Evolutionary conservation across 2,329 filamentous ascomycete species (phyloP).

Genomic region (Capronia coronata): DNA sequence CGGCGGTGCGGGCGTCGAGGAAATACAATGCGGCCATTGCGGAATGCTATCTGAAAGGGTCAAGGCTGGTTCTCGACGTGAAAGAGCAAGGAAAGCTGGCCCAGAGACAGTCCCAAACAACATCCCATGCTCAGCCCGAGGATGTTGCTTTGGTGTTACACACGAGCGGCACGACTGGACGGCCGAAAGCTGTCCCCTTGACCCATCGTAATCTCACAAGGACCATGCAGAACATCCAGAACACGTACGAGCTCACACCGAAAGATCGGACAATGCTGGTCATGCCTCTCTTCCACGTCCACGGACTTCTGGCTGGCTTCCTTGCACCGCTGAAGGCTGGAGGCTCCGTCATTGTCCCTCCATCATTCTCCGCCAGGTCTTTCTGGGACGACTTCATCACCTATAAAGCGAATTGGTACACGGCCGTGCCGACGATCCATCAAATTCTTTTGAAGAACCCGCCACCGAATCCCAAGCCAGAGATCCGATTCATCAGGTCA

Average conservation of each 20-base stretch:
- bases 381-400: constrained; percentile 75
- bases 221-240: constrained; percentile 76
- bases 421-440: constrained; percentile 86
- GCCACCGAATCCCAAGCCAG: constrained; percentile 59
- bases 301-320: constrained; percentile 77
- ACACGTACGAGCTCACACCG: constrained; percentile 65
- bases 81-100: constrained; percentile 63
- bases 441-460: constrained; percentile 76
- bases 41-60: constrained; percentile 72
- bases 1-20: constrained; percentile 68
- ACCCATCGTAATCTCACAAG: constrained; percentile 73
- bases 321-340: constrained; percentile 69
- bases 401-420: constrained; percentile 82
- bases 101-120: constrained; percentile 42
- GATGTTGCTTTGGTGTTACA: constrained; percentile 77
- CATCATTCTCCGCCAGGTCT: constrained; percentile 71
- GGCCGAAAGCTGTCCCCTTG: constrained; percentile 67
- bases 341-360: constrained; percentile 71
- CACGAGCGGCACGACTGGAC: constrained; percentile 76
- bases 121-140: constrained; percentile 59
- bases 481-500: constrained; percentile 79
- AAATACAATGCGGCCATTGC: constrained; percentile 79
- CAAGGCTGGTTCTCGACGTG: constrained; percentile 67
- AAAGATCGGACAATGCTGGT: constrained; percentile 75
- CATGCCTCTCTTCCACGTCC: constrained; percentile 87